Conservation (phyloP, 805 yeast genomes). For the Saccharomycopsis malanga region DNA sequence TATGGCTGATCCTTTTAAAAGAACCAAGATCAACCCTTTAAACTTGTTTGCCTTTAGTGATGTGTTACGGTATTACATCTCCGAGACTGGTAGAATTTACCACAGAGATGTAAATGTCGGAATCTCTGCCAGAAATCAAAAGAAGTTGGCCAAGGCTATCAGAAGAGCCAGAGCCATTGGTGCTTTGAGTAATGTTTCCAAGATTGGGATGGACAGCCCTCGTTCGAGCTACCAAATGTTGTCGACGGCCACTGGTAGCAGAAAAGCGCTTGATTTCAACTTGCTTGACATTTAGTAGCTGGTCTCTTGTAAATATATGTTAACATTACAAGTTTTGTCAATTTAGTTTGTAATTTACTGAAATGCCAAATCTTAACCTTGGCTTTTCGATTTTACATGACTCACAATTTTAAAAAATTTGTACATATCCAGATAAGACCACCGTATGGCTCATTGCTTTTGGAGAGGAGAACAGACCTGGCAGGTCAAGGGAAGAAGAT, state of each 20-base stretch:
- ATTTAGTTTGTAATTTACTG: too few species aligned
- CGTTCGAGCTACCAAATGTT: background rate
- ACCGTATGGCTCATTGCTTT: too few species aligned
- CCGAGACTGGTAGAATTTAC: conserved; percentile 68
- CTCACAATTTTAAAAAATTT: too few species aligned
- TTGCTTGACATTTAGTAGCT: too few species aligned
- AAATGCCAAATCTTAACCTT: too few species aligned
- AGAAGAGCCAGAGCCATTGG: conserved; percentile 79
- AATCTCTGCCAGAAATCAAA: conserved; percentile 58
- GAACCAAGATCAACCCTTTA: conserved; percentile 54
- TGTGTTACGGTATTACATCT: conserved; percentile 55
- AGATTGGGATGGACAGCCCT: background rate
- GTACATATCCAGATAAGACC: too few species aligned
- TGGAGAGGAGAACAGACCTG: too few species aligned
- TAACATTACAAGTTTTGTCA: background rate
- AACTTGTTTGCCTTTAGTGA: conserved; percentile 69
- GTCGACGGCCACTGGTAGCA: background rate
- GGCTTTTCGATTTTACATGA: too few species aligned
- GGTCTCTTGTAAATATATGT: too few species aligned
- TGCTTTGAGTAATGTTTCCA: conserved; percentile 34
- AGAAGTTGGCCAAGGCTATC: conserved; percentile 64
- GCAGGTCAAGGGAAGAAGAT: too few species aligned
- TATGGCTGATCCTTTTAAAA: conserved; percentile 35
- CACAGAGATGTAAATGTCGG: conserved; percentile 64
- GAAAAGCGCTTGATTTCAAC: background rate